These are phyloP conservation scores for Crassisporium funariophilum DNA, from an alignment of 768 basidiomycete species.

Conservation along the genomic window DNA sequence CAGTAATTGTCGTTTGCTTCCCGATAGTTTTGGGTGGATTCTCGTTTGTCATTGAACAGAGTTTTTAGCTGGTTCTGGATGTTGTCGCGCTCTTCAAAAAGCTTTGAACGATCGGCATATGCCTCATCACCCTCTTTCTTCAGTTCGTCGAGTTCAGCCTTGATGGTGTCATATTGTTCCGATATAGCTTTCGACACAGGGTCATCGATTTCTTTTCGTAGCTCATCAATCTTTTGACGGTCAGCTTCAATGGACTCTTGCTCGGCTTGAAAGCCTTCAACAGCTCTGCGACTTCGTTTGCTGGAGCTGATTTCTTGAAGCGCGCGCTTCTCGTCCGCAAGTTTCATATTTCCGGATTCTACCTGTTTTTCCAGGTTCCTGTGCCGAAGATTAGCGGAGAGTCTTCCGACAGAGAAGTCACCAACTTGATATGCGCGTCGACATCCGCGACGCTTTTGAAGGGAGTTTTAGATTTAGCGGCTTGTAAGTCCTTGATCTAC, in stretches of 20 bases:
- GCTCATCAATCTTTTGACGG: conserved; percentile 70
- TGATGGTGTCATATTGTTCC: conserved; percentile 80
- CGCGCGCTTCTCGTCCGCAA: conserved; percentile 94
- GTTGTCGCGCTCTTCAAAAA: conserved; percentile 84
- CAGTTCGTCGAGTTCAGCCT: conserved; percentile 81
- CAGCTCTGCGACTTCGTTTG: conserved; percentile 69
- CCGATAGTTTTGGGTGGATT: conserved; percentile 67
- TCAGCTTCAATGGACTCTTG: conserved; percentile 84
- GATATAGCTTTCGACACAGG: conserved; percentile 82
- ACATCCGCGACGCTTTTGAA: conserved; percentile 87
- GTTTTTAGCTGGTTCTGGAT: conserved; percentile 69
- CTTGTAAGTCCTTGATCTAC: conserved; percentile 86
- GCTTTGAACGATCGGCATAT: conserved; percentile 75
- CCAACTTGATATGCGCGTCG: conserved; percentile 84
- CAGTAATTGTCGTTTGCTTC: conserved; percentile 85
- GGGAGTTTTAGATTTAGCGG: conserved; percentile 71
- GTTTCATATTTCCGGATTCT: conserved; percentile 88
- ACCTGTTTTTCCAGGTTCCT: conserved; percentile 88
- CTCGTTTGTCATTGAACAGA: conserved; percentile 78
- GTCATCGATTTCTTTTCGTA: conserved; percentile 85
- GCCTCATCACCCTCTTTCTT: conserved; percentile 87
- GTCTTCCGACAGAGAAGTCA: conserved; percentile 6
- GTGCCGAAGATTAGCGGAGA: conserved; percentile 15
- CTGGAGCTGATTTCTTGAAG: conserved; percentile 82
- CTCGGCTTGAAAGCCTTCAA: conserved; percentile 81